phyloP scores from a whole-genome alignment of 768 basidiomycete species.

The Auriculariales sp. region DNA sequence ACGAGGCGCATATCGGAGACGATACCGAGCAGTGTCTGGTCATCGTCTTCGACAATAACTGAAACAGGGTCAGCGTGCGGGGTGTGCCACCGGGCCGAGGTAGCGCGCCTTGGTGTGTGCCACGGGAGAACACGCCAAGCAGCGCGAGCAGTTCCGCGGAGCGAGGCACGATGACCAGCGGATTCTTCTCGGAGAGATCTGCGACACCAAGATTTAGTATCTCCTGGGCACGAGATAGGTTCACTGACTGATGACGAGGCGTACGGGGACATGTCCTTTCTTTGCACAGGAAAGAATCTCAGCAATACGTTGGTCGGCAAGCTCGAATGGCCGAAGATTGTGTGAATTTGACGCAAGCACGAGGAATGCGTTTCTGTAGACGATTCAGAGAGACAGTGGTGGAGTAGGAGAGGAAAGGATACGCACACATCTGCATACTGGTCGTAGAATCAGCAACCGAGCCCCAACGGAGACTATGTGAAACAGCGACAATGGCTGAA shows the following conservation, averaged over 20 bases:
- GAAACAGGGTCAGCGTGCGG: not conserved
- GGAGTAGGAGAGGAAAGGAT: not conserved
- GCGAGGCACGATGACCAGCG: conserved; percentile 45
- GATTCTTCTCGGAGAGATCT: conserved; percentile 83
- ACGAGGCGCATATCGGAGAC: conserved; percentile 41
- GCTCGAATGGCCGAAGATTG: conserved; percentile 44
- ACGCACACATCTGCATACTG: conserved; percentile 58
- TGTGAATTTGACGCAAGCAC: conserved; percentile 71
- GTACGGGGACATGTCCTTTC: conserved; percentile 57
- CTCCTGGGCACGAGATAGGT: not conserved
- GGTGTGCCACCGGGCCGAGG: not conserved
- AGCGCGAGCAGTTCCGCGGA: conserved; percentile 50
- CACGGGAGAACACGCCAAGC: conserved; percentile 50
- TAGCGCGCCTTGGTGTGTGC: conserved; percentile 51
- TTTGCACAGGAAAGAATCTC: conserved; percentile 63
- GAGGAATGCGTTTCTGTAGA: conserved; percentile 51
- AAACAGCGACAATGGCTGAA: not conserved
- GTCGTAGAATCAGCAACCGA: not conserved
- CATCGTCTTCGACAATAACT: conserved; percentile 43
- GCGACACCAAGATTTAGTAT: not conserved
- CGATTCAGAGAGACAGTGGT: not conserved
- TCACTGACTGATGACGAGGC: conserved; percentile 63
- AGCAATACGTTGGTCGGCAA: conserved; percentile 43
- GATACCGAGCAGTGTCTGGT: conserved; percentile 41
- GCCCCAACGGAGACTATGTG: too few relatives aligned